Evolutionary conservation across 768 basidiomycete species (phyloP), one percentile per base, ranked within the genome.

Genomic region (Mycena rosella): DNA sequence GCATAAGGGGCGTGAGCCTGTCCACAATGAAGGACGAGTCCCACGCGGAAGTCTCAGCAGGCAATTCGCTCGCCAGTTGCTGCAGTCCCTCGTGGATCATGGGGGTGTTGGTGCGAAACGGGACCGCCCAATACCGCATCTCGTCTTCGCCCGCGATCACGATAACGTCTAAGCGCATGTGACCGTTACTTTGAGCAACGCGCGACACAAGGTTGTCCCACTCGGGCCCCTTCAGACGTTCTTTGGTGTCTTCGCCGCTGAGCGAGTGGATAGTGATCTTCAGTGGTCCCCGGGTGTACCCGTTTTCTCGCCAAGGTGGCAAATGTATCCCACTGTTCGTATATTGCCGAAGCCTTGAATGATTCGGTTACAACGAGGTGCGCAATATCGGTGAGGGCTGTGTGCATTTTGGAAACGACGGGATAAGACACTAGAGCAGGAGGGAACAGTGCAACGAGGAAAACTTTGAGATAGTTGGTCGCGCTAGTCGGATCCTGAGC

Each of bases 121-220:
- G 22, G 4, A 59, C 32, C 2, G 30, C 57, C 13, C 27, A 22
- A 32, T 22, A 47, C 1, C 15, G 57, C 5, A 45, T 1, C 6
- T 34, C 44, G n/a, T 7, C 44, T 4, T 3, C 10, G 2, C 30
- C 29, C 15, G 29, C 20, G 2, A 32, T 32, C 10, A 24, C 30
- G 26, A 60, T 5, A 17, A 51, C 59, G 40, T 60, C 59, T 17
- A 51, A 14, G n/a, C 32, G 6, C 24, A 51, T 44, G n/a, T n/a
- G 40, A 8, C 56, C 56, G 24, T 40, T 26, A 18, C 56, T 57
- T 6, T 15, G 22, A 5, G 22, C 56, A 26, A 26, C 56, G 24
- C 40, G 56, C 24, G 56, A 14, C 2, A 57, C 40, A 29, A 57
- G 44, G 29, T 60, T 38, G 29, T 27, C 30, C 58, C 58, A 48